Percentiles rank a stretch among this genome's conserved stretches.
These are phyloP conservation scores for Paraphoma chrysanthemicola DNA, from an alignment of 2,329 filamentous ascomycete genomes.

Conservation along the genomic window DNA sequence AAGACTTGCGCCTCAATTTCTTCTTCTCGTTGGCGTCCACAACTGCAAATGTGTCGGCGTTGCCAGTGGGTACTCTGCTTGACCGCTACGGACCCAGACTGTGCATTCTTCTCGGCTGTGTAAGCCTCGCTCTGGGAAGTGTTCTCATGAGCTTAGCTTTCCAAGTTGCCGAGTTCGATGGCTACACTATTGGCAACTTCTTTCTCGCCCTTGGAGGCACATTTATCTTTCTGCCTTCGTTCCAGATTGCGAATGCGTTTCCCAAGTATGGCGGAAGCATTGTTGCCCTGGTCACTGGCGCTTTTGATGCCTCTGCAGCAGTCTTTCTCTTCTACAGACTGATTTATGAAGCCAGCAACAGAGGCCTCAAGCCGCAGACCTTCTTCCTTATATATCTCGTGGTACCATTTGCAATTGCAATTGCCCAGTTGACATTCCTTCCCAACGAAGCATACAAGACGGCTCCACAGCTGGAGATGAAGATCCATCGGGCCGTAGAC, in stretches of 20 bases:
- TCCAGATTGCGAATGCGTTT: constrained; percentile 85
- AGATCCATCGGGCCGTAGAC: constrained; percentile 41
- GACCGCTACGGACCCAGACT: constrained; percentile 47
- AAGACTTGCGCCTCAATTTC: constrained; percentile 48
- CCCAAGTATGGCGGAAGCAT: constrained; percentile 79
- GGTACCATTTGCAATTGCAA: constrained; percentile 71
- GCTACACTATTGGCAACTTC: constrained; percentile 74
- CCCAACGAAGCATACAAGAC: constrained; percentile 82
- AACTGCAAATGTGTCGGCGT: constrained; percentile 47
- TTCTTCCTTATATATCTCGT: constrained; percentile 78
- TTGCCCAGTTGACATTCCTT: constrained; percentile 74
- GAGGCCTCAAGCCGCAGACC: constrained; percentile 65
- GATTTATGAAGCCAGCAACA: constrained; percentile 66
- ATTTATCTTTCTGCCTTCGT: constrained; percentile 82
- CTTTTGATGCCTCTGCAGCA: constrained; percentile 83
- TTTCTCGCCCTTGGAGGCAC: constrained; percentile 80
- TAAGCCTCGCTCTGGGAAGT: constrained; percentile 43
- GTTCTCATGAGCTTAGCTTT: constrained; percentile 48
- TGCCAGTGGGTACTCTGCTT: constrained; percentile 45
- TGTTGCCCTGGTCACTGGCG: constrained; percentile 78
- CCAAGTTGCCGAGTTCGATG: constrained; percentile 44
- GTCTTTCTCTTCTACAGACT: constrained; percentile 78
- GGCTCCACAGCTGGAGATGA: constrained; percentile 42
- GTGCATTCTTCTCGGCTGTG: constrained; percentile 39
- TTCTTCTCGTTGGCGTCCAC: constrained; percentile 49